A percentile compares a stretch with the other conserved stretches of the same genome.
Evolutionary conservation across 2,329 filamentous ascomycete genomes (phyloP).

Genomic region (Aureobasidium sp.): DNA sequence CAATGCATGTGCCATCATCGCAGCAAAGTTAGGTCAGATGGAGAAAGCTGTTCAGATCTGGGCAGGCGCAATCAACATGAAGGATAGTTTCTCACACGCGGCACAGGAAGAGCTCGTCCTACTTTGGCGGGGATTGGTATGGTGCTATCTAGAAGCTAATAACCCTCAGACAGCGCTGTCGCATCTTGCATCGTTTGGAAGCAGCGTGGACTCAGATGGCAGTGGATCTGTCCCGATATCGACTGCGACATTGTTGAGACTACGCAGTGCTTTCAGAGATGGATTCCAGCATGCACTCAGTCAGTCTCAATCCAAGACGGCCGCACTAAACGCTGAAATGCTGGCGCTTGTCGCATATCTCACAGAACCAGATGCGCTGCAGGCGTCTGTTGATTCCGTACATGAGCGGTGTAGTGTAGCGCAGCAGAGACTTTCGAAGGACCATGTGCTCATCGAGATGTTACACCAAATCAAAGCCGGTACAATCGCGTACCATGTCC

Average conservation of each 20-base stretch:
- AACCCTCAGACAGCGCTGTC: conserved; percentile 38
- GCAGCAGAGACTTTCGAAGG: conserved; percentile 18
- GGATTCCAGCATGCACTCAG: conserved; percentile 65
- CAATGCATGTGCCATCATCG: conserved; percentile 80
- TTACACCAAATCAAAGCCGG: conserved; percentile 74
- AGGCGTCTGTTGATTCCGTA: conserved; percentile 43
- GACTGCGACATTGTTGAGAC: conserved; percentile 2
- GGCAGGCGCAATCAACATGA: conserved; percentile 70
- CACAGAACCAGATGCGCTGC: conserved; percentile 41
- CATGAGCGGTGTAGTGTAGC: conserved; percentile 46
- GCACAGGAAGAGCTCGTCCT: conserved; percentile 44
- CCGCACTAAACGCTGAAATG: conserved; percentile 66
- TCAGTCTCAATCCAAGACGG: conserved; percentile 51
- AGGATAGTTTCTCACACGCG: conserved; percentile 40
- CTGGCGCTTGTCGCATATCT: conserved; percentile 75
- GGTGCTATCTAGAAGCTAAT: conserved; percentile 65
- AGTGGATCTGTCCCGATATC: not conserved
- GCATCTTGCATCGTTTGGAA: conserved; percentile 36
- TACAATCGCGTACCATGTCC: conserved; percentile 73
- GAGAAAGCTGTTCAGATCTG: conserved; percentile 72
- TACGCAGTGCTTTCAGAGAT: conserved; percentile 46
- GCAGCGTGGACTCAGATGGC: not conserved
- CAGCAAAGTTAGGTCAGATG: conserved; percentile 64
- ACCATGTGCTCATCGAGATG: conserved; percentile 52
- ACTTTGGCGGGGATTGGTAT: conserved; percentile 71